phyloP scores from a whole-genome alignment of 371 early-diverging fungal genomes.

The Encephalitozoon hellem region DNA sequence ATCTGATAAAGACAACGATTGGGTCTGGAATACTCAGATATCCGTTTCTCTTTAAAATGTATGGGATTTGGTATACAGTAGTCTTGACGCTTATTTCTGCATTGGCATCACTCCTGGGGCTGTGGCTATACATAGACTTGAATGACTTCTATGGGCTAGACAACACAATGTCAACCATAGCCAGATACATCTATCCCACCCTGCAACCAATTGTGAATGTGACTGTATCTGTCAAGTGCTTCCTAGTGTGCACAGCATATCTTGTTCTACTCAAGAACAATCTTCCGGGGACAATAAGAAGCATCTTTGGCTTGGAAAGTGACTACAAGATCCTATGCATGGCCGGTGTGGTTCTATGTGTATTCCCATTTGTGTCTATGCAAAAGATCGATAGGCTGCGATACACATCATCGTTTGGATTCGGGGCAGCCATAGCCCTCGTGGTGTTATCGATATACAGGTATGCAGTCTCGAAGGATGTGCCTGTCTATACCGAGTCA shows the following conservation, averaged over 20 bases:
- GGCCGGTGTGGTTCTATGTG: background rate
- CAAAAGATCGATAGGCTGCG: slow-evolving; percentile 26
- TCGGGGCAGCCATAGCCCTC: slow-evolving; percentile 25
- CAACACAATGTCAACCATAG: slow-evolving; percentile 15
- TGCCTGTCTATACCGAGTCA: background rate
- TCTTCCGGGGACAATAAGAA: background rate
- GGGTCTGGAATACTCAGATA: slow-evolving; percentile 40
- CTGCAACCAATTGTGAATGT: slow-evolving; percentile 20
- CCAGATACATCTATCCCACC: slow-evolving; percentile 3
- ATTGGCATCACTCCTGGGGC: slow-evolving; percentile 27
- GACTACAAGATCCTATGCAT: background rate
- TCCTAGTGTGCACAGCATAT: slow-evolving; percentile 24
- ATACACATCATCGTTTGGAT: slow-evolving; percentile 29
- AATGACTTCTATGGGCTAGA: slow-evolving; percentile 32
- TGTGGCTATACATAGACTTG: slow-evolving; percentile 26
- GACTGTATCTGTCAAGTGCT: slow-evolving; percentile 37
- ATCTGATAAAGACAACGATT: slow-evolving; percentile 41
- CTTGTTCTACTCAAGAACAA: slow-evolving; percentile 19
- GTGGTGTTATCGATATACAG: slow-evolving; percentile 1
- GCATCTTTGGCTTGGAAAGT: background rate
- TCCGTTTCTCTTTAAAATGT: slow-evolving; percentile 29
- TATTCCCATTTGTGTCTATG: slow-evolving; percentile 26
- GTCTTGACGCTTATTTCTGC: slow-evolving; percentile 9
- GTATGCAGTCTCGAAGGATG: background rate
- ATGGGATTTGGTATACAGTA: slow-evolving; percentile 20